phyloP scores from a whole-genome alignment of 345 rosid genomes.

The Linum usitatissimum region DNA sequence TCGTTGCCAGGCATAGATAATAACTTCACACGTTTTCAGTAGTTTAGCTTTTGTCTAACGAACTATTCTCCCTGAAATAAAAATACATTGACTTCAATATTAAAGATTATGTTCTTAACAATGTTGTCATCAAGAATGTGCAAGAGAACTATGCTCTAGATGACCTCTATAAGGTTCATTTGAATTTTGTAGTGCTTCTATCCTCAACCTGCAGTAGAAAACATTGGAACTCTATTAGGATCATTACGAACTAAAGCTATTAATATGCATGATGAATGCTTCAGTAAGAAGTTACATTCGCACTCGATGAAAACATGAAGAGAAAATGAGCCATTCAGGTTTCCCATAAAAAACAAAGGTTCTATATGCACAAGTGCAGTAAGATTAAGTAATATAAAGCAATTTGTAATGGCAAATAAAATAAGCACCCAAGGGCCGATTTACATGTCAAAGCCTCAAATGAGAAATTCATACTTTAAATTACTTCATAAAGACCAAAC shows the following conservation, averaged over 20 bases:
- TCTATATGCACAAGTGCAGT: neutral
- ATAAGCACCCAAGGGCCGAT: neutral
- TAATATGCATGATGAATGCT: neutral
- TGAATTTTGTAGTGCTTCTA: slow-evolving; percentile 17
- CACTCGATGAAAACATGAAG: neutral
- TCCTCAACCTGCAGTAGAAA: slow-evolving; percentile 13
- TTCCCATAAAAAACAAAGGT: neutral
- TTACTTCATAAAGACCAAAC: neutral
- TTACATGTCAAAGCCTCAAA: neutral
- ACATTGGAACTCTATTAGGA: too few species aligned
- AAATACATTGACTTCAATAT: slow-evolving; percentile 11
- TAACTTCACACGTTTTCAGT: slow-evolving; percentile 21
- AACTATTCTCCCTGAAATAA: slow-evolving; percentile 20
- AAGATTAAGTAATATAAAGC: neutral
- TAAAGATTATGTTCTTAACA: neutral
- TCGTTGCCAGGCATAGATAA: slow-evolving; percentile 97
- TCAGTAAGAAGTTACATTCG: too few species aligned
- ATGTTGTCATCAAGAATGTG: slow-evolving; percentile 2
- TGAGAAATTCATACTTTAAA: too few species aligned
- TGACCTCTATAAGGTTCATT: slow-evolving; percentile 25
- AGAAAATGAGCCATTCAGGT: neutral
- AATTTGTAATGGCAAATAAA: neutral
- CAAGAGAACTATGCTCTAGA: neutral
- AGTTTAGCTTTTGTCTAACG: slow-evolving; percentile 22
- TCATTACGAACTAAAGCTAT: neutral